Base-by-base conservation (phyloP, 2,329 filamentous ascomycete species). In the Paraconiothyrium sp. region DNA sequence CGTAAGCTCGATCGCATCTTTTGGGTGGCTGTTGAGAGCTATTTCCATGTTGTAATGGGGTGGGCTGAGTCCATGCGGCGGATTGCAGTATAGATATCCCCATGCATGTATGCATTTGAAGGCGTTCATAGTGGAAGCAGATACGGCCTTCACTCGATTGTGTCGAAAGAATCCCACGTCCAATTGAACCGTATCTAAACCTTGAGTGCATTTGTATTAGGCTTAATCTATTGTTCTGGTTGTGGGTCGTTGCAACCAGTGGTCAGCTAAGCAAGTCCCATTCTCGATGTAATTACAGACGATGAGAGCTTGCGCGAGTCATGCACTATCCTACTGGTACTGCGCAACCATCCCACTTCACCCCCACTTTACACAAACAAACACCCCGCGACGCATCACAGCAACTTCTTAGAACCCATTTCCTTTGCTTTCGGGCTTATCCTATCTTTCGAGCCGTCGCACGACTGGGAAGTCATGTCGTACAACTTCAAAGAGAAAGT, bases 281-380 rank as follows among this genome's bases (percentile, higher is more conserved):
- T 35, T 54, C 22, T 41, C 35, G 22, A n/a, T 30, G 35, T 27
- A 4, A 30, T 30, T 13, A 32, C 14, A 54, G n/a, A 54, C 49
- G 63, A 67, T 68, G 65, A 67, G 39, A 51, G 20, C 44, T n/a
- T 13, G 30, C 65, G 57, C 71, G 73, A 72, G 72, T 73, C 71
- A 74, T 72, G 71, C 54, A 61, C 43, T 22, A 51, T 55, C 39
- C 46, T 14, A 30, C 48, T 35, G 27, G 27, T 30, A 30, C 46
- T 20, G 20, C 52, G 20, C 37, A 34, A 20, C 27, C 66, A 75
- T 75, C 73, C 72, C 71, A 75, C 73, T 73, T 70, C 73, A 73
- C 74, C 74, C 74, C 74, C 74, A 74, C 73, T 73, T 30, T 74
- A 67, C 62, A 66, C 67, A 59, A 67, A 59, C 61, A 49, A 41